phyloP scores from a whole-genome alignment of 768 basidiomycete species.

The Trametes cinnabarina region DNA sequence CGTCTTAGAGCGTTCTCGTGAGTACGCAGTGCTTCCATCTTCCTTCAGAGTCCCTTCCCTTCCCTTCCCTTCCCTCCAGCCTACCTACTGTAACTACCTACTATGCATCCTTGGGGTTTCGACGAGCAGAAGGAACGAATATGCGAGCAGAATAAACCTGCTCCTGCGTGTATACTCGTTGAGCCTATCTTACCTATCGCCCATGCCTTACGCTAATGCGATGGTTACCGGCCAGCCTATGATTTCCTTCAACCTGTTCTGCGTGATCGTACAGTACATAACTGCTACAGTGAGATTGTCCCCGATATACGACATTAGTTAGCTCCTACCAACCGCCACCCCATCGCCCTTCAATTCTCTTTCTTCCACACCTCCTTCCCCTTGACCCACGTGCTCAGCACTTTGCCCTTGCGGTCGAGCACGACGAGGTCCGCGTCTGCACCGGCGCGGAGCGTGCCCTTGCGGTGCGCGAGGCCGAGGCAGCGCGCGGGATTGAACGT shows the following conservation, averaged over 20 bases:
- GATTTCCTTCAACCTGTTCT: neutral
- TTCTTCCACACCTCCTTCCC: slow-evolving; percentile 71
- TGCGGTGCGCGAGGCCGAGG: slow-evolving; percentile 73
- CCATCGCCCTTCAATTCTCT: neutral
- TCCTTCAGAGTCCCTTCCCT: no score
- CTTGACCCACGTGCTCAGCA: slow-evolving; percentile 72
- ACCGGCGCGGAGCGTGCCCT: slow-evolving; percentile 79
- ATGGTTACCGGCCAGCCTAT: slow-evolving; percentile 3
- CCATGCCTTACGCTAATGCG: slow-evolving; percentile 1
- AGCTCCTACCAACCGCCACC: neutral
- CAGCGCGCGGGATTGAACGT: slow-evolving; percentile 85
- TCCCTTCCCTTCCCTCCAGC: neutral
- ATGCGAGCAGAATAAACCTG: neutral
- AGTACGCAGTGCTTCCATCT: neutral
- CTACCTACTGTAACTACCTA: neutral
- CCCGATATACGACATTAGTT: no score
- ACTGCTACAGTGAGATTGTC: neutral
- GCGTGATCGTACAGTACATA: neutral
- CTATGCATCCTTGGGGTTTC: neutral
- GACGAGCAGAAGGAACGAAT: slow-evolving; percentile 7
- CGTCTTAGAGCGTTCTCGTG: neutral
- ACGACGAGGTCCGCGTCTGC: slow-evolving; percentile 85
- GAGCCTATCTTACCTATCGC: neutral
- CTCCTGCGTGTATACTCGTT: neutral
- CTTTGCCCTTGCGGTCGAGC: slow-evolving; percentile 63